Evolutionary conservation across 352 stramenopile genomes (phyloP), one percentile per base, ranked within the genome.

Genomic region (Globisporangium okanoganense): DNA sequence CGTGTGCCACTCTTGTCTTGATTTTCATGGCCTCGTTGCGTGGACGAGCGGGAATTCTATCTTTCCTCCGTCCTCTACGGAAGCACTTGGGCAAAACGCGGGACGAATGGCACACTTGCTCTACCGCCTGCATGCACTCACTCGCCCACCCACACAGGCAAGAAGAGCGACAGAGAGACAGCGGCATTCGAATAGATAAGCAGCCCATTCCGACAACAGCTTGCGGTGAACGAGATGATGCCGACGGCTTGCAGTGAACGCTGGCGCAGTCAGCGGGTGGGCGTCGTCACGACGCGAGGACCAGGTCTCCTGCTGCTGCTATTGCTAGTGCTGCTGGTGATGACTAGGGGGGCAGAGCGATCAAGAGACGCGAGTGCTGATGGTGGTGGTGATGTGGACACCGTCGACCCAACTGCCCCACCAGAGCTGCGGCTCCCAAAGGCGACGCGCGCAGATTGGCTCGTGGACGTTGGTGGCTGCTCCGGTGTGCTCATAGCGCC

Each of bases 401-500:
- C 12, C 6, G 22, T 29, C 14, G 13, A 52, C 29, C 14, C n/a
- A 3, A 29, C 18, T n/a, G n/a, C n/a, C n/a, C n/a, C n/a, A n/a
- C n/a, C n/a, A 1, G 44, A 33, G 45, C 12, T 5, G 9, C 5
- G 31, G 45, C 4, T 22, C 12, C 45, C 45, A 3, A 25, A 14
- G 2, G 14, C 25, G 14, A 12, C 13, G 25, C 6, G 14, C 2
- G 25, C 2, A 25, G 47, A 53, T 2, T 53, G 47, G 47, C 47
- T 53, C 25, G 47, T 53, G 6, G 16, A 20, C 2, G 5, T 53
- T 25, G 45, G 47, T 25, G 24, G 13, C 24, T 53, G 47, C 47
- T 53, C 24, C 6, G 47, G 47, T 2, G 47, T 53, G 47, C 47
- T 53, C 47, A 53, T 53, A 13, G 47, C 47, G 47, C 47, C 47